A percentile compares a stretch with the other conserved stretches of the same genome.
These are phyloP conservation scores for Aspergillus brunneoviolaceus DNA, from an alignment of 2,329 filamentous ascomycete genomes.

Conservation along the genomic window DNA sequence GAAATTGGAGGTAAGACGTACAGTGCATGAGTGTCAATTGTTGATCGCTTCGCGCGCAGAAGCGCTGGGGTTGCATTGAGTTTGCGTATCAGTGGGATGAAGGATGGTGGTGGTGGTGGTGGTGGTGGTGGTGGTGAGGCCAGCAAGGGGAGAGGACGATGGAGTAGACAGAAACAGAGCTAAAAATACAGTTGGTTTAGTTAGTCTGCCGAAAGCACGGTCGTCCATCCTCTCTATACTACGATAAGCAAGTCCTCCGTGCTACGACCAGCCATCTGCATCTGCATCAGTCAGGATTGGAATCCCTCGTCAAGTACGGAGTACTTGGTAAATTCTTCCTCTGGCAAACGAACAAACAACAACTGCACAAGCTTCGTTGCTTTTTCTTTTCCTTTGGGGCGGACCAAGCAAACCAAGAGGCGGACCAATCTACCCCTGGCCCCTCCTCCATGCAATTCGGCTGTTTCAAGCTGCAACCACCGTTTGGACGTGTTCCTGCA, in stretches of 20 bases:
- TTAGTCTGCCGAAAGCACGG: neutral
- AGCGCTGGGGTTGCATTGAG: neutral
- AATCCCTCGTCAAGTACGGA: neutral
- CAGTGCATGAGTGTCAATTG: neutral
- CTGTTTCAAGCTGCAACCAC: constrained; percentile 18
- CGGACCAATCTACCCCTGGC: neutral
- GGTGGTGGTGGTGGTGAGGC: neutral
- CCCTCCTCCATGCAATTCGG: constrained; percentile 6
- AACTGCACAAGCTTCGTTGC: neutral
- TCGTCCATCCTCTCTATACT: neutral
- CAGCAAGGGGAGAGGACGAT: neutral
- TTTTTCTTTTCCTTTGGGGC: neutral
- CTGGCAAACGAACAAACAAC: neutral
- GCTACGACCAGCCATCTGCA: neutral
- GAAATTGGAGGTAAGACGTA: neutral
- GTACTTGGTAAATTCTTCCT: neutral
- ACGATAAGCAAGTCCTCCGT: neutral
- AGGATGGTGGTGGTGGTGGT: neutral
- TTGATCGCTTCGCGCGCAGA: neutral
- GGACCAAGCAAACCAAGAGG: neutral
- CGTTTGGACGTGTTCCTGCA: constrained; percentile 11
- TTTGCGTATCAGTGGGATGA: neutral
- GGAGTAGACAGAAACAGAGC: neutral
- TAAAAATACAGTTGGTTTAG: neutral
- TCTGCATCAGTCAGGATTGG: neutral